Evolutionary conservation across 352 stramenopile genomes (phyloP), one percentile per base, ranked within the genome.

Genomic region (Thalassiosira hispida): DNA sequence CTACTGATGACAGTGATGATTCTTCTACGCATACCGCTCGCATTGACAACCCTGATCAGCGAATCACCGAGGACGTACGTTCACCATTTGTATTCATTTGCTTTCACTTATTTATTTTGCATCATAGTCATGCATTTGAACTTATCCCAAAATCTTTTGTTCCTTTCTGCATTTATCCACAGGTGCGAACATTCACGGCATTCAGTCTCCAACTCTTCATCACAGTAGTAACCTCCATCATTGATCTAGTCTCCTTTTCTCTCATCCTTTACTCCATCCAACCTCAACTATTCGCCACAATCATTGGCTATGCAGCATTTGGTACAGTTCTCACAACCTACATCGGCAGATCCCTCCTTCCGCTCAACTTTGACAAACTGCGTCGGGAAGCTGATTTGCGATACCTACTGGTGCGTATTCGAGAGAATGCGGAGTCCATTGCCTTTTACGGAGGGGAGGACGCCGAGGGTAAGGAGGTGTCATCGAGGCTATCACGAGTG

Each of bases 371-470:
- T 71, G 62, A 86, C 20, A 85, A 92, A 53, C 76, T 96, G 11
- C 73, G 86, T 25, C 79, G 77, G 14, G 91, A 95, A 79, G 93
- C 93, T 8, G 86, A 96, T 61, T 94, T 96, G 60, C 82, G 93
- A 33, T 96, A 95, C 80, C 86, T 83, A 3, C 71, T 97, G 4
- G 91, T 96, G 16, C 79, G 93, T 51, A 77, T 94, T 25, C 77
- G 93, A 35, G 94, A 97, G 77, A 96, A 97, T 79, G 91, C 92
- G 6, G 93, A 97, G 85, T 90, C 80, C 2, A 96, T 97, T 78
- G 94, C 92, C n/a, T 96, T 96, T 77, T 96, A 96, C 83, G 86
- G 69, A 42, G 93, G 93, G 35, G 93, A 95, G 83, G 83, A 88
- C 49, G 69, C 93, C 12, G 93, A 96, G 75, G 74, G 82, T 3